Conservation (phyloP, 1,284 basidiomycete genomes). For the Ceratobasidium theobromae region DNA sequence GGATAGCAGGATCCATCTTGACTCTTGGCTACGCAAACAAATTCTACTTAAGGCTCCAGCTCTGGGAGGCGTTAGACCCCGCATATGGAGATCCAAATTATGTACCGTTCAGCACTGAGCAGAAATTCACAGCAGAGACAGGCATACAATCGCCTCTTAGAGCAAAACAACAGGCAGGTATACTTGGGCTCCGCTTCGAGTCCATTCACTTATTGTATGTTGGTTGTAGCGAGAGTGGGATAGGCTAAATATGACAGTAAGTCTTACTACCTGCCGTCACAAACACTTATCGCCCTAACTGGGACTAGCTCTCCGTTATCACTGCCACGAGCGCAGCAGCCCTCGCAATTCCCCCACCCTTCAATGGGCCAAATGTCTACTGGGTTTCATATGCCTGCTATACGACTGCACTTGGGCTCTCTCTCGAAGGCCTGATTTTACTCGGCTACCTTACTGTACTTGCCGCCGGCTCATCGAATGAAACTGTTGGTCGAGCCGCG, state of each 20-base stretch:
- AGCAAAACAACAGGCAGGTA: background rate
- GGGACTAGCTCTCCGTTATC: background rate
- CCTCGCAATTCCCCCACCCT: conserved; percentile 30
- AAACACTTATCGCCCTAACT: too few relatives aligned
- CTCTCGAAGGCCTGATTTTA: conserved; percentile 27
- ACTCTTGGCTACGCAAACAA: conserved; percentile 26
- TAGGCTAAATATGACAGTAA: background rate
- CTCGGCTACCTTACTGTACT: conserved; percentile 27
- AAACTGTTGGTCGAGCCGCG: conserved; percentile 20
- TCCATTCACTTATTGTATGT: background rate
- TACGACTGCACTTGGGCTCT: conserved; percentile 19
- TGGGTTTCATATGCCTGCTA: conserved; percentile 15
- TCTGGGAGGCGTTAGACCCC: conserved; percentile 2
- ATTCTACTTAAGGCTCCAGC: background rate
- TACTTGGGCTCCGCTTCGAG: background rate
- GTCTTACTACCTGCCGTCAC: background rate
- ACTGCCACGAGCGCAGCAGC: conserved; percentile 27
- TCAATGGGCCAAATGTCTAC: too few relatives aligned
- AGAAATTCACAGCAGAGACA: background rate
- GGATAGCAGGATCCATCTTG: conserved; percentile 1
- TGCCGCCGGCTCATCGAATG: conserved; percentile 7
- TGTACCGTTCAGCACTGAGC: background rate
- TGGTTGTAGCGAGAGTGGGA: background rate
- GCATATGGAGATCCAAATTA: background rate
- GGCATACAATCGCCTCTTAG: background rate